Conservation (phyloP, 495 filamentous ascomycete species). For the Aspergillus mulundensis region DNA sequence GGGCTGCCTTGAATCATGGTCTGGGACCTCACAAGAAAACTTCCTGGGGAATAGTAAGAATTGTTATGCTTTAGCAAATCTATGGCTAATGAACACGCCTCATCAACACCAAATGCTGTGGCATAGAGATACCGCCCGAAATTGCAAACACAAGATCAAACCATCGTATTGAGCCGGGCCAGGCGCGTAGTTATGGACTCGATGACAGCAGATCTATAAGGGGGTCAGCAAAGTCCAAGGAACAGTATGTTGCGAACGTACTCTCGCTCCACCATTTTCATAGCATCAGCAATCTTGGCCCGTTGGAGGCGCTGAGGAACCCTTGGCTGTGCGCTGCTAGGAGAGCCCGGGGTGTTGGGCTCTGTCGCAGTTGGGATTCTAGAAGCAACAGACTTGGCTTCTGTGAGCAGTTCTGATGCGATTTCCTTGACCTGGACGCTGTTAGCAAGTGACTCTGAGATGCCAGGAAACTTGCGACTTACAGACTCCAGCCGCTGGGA, state of each 20-base stretch:
- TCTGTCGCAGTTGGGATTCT: conserved; percentile 27
- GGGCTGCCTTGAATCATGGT: too few relatives aligned
- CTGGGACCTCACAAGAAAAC: too few relatives aligned
- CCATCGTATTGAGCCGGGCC: conserved; percentile 30
- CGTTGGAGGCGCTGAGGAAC: conserved; percentile 66
- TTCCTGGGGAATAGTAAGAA: too few relatives aligned
- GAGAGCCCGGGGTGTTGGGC: conserved; percentile 28
- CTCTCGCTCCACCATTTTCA: conserved; percentile 68
- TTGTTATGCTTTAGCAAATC: not conserved
- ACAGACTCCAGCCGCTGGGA: conserved; percentile 37
- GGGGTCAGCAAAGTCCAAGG: conserved; percentile 3
- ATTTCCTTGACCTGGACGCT: conserved; percentile 39
- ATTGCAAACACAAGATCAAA: conserved; percentile 1
- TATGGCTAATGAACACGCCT: not conserved
- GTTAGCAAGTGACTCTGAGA: conserved; percentile 13
- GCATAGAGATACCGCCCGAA: not conserved
- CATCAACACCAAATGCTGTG: not conserved
- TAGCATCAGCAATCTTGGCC: conserved; percentile 64
- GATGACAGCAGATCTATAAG: conserved; percentile 34
- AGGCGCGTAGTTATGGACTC: conserved; percentile 39
- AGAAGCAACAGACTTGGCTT: conserved; percentile 37
- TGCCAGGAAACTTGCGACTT: conserved; percentile 8
- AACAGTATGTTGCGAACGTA: conserved; percentile 21
- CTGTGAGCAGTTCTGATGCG: conserved; percentile 49
- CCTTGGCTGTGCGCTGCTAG: conserved; percentile 32